Evolutionary conservation across 1,284 basidiomycete species (phyloP), one percentile per base, ranked within the genome.

Genomic region (Cutaneotrichosporon spelunceum): DNA sequence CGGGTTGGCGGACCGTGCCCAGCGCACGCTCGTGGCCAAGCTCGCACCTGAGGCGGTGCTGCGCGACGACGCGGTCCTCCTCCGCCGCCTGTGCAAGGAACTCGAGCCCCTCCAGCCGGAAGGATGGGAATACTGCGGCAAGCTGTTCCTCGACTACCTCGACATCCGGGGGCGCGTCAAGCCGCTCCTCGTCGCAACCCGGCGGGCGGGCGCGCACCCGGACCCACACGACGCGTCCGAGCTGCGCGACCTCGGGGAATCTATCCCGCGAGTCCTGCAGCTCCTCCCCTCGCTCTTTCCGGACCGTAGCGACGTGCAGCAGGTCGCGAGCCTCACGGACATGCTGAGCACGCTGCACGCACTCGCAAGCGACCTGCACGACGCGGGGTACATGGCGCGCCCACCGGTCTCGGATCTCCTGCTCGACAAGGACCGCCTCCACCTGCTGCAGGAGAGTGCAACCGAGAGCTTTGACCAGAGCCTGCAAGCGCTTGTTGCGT

Each of bases 41-140:
- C 84, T 99, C n/a, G 91, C 91, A 9, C 91, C 93, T 1, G 95
- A 98, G 70, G 91, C 89, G 0, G 82, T 97, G 57, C 83, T 97
- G 49, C 84, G 90, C 10, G 84, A 87, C 54, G 94, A 98, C 76
- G 77, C 87, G 9, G 83, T 82, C 2, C 80, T 95, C 9, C 80
- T 98, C n/a, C 81, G 82, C 36, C 82, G 83, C n/a, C 75, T 98
- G 13, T 90, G 98, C 68, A 81, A 81, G 50, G 83, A 83, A 2
- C 87, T 98, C 67, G 82, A 82, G 30, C 83, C 83, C 14, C 84
- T 84, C 39, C 77, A 82, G 16, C 84, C 93, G 2, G 84, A 85
- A 30, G 86, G 86, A 2, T 94, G 91, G 90, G 83, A 86, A 70
- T 83, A 86, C 48, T 85, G 87, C 52, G 92, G 91, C 62, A 88